These are phyloP conservation scores for Cyclotella choctawhatcheeana DNA, from an alignment of 108 stramenopile species.

Conservation along the genomic window DNA sequence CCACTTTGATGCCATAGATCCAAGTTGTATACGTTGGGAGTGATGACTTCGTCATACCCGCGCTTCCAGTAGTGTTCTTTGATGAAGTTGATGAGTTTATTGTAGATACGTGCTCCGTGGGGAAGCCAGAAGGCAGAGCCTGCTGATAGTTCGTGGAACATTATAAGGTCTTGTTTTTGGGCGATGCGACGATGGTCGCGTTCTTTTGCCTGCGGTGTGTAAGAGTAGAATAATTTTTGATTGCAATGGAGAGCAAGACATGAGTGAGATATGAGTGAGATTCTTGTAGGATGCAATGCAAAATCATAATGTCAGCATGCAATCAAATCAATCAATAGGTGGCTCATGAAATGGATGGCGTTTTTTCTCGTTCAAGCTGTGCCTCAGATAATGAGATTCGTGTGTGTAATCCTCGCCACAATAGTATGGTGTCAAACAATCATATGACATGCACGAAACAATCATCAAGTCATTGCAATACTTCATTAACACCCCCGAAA, in stretches of 20 bases:
- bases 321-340: slow-evolving; percentile 17
- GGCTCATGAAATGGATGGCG: slow-evolving; percentile 74
- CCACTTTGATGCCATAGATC: slow-evolving; percentile 97
- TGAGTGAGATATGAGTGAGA: background rate
- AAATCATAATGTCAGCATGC: background rate
- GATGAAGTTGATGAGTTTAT: slow-evolving; percentile 95
- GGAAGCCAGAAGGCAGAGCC: slow-evolving; percentile 98
- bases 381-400: slow-evolving; percentile 88
- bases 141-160: slow-evolving; percentile 97
- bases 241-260: background rate
- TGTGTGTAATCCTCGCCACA: slow-evolving; percentile 59
- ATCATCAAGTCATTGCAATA: background rate
- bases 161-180: slow-evolving; percentile 93
- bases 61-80: slow-evolving; percentile 94
- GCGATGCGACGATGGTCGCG: slow-evolving; percentile 96
- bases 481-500: background rate
- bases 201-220: slow-evolving; percentile 87
- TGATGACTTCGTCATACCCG: slow-evolving; percentile 98
- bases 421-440: background rate
- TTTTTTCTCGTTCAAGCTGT: slow-evolving; percentile 33
- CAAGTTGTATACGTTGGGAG: slow-evolving; percentile 98
- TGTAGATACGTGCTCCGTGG: slow-evolving; percentile 99
- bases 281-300: too few relatives aligned
- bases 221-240: background rate
- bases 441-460: background rate